phyloP scores from a whole-genome alignment of 441 rosid genomes.

The Manihot esculenta region DNA sequence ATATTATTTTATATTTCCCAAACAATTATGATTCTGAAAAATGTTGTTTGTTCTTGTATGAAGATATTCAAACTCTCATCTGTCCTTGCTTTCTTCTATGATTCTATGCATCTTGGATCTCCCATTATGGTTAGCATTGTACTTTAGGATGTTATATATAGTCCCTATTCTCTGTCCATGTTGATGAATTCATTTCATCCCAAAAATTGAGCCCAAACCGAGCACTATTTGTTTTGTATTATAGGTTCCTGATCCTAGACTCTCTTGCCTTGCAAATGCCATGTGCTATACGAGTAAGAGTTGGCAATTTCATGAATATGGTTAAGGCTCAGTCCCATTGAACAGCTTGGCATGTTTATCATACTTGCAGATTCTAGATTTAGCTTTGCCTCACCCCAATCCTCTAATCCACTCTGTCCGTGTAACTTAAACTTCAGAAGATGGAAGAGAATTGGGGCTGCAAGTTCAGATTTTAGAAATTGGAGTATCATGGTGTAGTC shows the following conservation, averaged over 20 bases:
- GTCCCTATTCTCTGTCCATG: neutral
- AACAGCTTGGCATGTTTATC: neutral
- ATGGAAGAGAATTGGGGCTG: slow-evolving; percentile 1
- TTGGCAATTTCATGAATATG: neutral
- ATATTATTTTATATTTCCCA: neutral
- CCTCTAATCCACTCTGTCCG: neutral
- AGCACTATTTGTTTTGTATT: neutral
- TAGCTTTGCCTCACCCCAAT: neutral
- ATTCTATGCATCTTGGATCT: neutral
- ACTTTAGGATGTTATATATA: neutral
- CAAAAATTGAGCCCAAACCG: neutral
- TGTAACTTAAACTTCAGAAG: neutral
- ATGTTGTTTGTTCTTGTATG: neutral
- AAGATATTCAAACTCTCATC: neutral
- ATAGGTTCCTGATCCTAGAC: neutral
- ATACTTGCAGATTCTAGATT: neutral
- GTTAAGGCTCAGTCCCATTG: neutral
- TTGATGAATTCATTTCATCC: neutral
- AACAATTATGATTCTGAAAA: neutral
- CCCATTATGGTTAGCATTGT: neutral
- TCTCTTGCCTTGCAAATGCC: neutral
- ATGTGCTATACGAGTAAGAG: neutral
- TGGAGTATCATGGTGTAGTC: neutral
- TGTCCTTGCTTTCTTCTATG: neutral
- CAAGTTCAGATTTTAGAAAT: neutral